Base-by-base conservation (phyloP, 1,139 yeast species). In the Suhomyces wounanorum region DNA sequence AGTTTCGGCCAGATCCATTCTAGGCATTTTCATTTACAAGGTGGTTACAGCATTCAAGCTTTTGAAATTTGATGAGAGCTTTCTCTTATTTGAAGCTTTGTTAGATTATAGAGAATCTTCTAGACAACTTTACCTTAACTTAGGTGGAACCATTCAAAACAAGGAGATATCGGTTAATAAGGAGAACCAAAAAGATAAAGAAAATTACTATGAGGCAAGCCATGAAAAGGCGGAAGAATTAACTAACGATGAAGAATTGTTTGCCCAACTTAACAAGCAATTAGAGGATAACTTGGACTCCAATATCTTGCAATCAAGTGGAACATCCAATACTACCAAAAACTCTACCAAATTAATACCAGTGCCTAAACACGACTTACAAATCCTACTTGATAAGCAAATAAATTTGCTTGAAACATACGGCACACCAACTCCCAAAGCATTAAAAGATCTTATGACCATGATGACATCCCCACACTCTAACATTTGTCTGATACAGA, bases 1-100 rank as follows among this genome's bases (percentile, higher is more conserved):
- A 40, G 46, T 72, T 18, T 69, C 77, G 1, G 66, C 75, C 2
- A 57, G 75, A 28, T 75, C 80, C 3, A 53, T 68, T 16, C 57
- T 76, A 37, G 81, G 81, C 0, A 60, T 64, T 14, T 75, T 73
- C 52, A 65, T 74, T 10, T 65, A 64, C 23, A 67, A 65, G 51
- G 61, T 84, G 38, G 70, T 77, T 0, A 69, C 82, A 4, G 76
- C 84, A 8, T 80, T 79, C 57, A 79, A 78, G 42, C 65, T 81
- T 1, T 63, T 87, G 47, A 81, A 79, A 52, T 86, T 85, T 59
- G 88, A 85, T 53, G 87, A 84, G 56, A 68, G 75, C 1, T 66
- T 76, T 10, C 60, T 71, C 6, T 62, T 87, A n/a, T 85, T 83
- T 78, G 73, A 70, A 37, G 76, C 84, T 1, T 82, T 85, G 62